These are phyloP conservation scores for Eugenia klotzschiana DNA, from an alignment of 441 rosid genomes.

Conservation along the genomic window DNA sequence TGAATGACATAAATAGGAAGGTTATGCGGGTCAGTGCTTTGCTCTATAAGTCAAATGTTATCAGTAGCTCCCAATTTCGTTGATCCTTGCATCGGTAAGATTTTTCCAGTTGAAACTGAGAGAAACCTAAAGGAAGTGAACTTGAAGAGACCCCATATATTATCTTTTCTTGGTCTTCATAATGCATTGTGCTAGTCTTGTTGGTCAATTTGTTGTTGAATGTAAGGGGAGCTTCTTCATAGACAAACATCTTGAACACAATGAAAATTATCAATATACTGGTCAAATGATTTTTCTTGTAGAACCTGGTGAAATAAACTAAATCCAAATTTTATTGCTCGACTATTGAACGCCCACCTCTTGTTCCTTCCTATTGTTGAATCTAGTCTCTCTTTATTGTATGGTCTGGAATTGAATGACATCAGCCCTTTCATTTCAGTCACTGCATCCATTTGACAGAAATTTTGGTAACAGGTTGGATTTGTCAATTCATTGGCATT, in stretches of 20 bases:
- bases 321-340: not conserved
- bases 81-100: not conserved
- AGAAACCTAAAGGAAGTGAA: not conserved
- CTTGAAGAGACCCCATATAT: not conserved
- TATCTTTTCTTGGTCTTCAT: not conserved
- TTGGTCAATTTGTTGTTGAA: not conserved
- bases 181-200: not conserved
- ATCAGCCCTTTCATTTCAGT: not conserved
- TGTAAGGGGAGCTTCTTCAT: not conserved
- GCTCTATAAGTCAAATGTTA: not conserved
- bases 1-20: not conserved
- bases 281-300: not conserved
- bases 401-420: not conserved
- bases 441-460: not conserved
- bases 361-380: not conserved
- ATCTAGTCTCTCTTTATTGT: not conserved
- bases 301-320: not conserved
- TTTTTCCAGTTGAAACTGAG: not conserved
- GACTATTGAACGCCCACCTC: not conserved
- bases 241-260: not conserved
- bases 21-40: not conserved
- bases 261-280: not conserved
- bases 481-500: constrained; percentile 85
- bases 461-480: constrained; percentile 42
- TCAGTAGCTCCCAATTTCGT: not conserved